Conservation (phyloP, 1,284 basidiomycete species). For the Polyporus tsugae region DNA sequence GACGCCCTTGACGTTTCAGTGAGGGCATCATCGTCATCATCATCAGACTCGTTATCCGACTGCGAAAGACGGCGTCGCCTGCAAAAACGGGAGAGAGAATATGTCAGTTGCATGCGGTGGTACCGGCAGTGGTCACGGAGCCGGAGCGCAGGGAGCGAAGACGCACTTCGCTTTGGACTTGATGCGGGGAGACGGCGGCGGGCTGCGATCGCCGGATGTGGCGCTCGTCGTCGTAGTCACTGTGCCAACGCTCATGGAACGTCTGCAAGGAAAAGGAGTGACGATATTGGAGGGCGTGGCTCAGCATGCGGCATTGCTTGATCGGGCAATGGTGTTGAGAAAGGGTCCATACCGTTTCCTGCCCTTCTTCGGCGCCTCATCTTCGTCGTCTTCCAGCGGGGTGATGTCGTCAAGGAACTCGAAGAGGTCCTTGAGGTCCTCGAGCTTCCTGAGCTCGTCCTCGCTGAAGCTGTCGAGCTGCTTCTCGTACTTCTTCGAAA, state of each 20-base stretch:
- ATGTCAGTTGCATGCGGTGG: neutral
- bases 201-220: constrained; percentile 41
- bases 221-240: constrained; percentile 36
- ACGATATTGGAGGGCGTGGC: neutral
- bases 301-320: neutral
- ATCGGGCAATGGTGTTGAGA: neutral
- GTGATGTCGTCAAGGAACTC: constrained; percentile 68
- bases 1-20: constrained; percentile 35
- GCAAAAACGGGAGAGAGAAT: constrained; percentile 18
- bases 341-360: constrained; percentile 42
- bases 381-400: constrained; percentile 57
- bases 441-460: constrained; percentile 68
- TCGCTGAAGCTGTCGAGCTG: constrained; percentile 74
- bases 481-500: constrained; percentile 65
- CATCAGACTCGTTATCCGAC: constrained; percentile 55
- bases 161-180: constrained; percentile 44
- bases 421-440: constrained; percentile 69
- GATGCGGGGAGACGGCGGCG: constrained; percentile 36
- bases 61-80: constrained; percentile 51
- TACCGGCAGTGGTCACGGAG: neutral
- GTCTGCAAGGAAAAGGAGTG: constrained; percentile 30
- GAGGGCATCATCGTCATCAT: constrained; percentile 47
- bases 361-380: constrained; percentile 51
- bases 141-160: neutral
- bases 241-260: constrained; percentile 48